These are phyloP conservation scores for Hortiboletus campestris DNA, from an alignment of 768 basidiomycete genomes.

Conservation along the genomic window DNA sequence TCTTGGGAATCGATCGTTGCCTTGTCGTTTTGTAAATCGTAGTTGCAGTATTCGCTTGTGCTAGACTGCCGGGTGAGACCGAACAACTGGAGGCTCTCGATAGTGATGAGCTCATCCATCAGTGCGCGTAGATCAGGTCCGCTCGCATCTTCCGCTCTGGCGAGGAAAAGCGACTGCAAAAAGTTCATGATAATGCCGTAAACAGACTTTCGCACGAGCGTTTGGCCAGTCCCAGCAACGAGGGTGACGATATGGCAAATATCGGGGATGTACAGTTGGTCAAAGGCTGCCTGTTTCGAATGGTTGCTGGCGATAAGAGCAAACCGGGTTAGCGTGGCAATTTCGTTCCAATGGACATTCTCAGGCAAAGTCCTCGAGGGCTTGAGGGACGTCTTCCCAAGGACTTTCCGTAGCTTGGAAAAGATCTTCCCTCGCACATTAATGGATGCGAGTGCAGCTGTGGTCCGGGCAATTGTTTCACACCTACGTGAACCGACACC, in stretches of 20 bases:
- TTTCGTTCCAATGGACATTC: conserved; percentile 77
- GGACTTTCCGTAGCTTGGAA: conserved; percentile 73
- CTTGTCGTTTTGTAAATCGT: conserved; percentile 53
- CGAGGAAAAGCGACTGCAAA: conserved; percentile 69
- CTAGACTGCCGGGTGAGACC: conserved; percentile 63
- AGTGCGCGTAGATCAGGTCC: conserved; percentile 60
- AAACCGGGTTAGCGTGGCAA: conserved; percentile 78
- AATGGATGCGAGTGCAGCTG: conserved; percentile 73
- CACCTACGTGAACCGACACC: conserved; percentile 74
- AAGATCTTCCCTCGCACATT: conserved; percentile 76
- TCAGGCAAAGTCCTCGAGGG: conserved; percentile 63
- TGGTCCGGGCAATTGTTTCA: conserved; percentile 71
- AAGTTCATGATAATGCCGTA: conserved; percentile 83
- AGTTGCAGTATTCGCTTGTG: conserved; percentile 65
- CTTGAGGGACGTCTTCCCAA: conserved; percentile 69
- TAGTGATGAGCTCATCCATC: conserved; percentile 56
- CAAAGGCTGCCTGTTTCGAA: conserved; percentile 57
- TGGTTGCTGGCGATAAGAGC: conserved; percentile 69
- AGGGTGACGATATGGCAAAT: conserved; percentile 76
- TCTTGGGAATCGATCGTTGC: conserved; percentile 65
- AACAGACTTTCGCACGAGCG: conserved; percentile 72
- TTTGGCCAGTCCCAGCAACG: conserved; percentile 71
- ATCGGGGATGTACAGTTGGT: conserved; percentile 82
- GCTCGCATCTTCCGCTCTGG: conserved; percentile 55
- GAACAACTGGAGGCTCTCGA: conserved; percentile 64